Percentiles rank a stretch among this genome's conserved stretches.
Evolutionary conservation across 139 green algal genomes (phyloP).

Genomic region (Spirogloea muscicola): DNA sequence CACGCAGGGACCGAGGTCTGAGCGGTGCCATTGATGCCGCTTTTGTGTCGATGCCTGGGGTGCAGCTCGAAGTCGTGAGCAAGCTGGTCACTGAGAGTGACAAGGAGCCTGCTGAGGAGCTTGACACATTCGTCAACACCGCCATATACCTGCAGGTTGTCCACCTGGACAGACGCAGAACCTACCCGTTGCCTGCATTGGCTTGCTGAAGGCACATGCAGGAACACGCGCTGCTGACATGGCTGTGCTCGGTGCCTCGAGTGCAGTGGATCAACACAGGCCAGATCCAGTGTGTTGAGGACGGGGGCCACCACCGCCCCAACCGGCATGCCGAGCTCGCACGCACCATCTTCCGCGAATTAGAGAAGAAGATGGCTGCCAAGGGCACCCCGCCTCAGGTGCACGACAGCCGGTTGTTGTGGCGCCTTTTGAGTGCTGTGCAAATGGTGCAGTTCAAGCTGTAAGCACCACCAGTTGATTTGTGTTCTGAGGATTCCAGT

Average conservation of each 20-base stretch:
- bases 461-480: not conserved
- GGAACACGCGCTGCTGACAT: not conserved
- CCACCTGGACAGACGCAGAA: not conserved
- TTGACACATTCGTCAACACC: conserved; percentile 34
- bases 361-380: conserved; percentile 16
- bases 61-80: conserved; percentile 27
- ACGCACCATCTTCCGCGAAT: conserved; percentile 71
- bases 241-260: not conserved
- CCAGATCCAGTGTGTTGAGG: conserved; percentile 83
- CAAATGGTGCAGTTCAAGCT: conserved; percentile 1
- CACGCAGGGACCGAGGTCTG: too few species aligned
- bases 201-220: not conserved
- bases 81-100: not conserved
- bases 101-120: not conserved
- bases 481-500: not conserved
- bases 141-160: conserved; percentile 40
- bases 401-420: not conserved
- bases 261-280: conserved; percentile 85
- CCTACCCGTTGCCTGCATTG: not conserved
- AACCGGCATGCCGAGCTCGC: conserved; percentile 85
- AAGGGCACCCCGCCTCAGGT: conserved; percentile 3
- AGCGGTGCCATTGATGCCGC: too few species aligned
- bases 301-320: conserved; percentile 84
- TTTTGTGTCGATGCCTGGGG: not conserved
- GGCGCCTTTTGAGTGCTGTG: not conserved